Conservation (phyloP, 495 filamentous ascomycete genomes). For the Cryomyces antarcticus region DNA sequence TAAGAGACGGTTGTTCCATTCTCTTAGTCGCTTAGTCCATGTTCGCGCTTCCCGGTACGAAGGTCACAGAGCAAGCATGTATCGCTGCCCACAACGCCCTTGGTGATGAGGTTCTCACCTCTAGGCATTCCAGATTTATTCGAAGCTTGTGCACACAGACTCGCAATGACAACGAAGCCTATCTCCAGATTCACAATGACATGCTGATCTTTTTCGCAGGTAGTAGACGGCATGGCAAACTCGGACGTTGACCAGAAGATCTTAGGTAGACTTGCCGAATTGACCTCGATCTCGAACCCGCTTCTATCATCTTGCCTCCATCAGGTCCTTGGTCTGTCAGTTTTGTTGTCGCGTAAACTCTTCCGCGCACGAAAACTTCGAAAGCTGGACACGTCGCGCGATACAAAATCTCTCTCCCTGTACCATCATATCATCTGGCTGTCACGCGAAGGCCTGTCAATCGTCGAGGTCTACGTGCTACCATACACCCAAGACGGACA, state of each 20-base stretch:
- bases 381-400: conserved; percentile 56
- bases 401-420: conserved; percentile 61
- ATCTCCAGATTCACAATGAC: too few relatives aligned
- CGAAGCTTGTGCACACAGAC: too few relatives aligned
- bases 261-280: conserved; percentile 64
- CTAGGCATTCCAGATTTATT: too few relatives aligned
- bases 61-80: too few relatives aligned
- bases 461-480: conserved; percentile 71
- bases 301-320: conserved; percentile 64
- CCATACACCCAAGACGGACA: conserved; percentile 43
- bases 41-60: too few relatives aligned
- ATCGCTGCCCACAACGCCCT: too few relatives aligned
- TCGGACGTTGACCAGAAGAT: conserved; percentile 95
- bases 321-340: conserved; percentile 76
- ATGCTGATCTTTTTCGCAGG: too few relatives aligned
- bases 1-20: too few relatives aligned
- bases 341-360: conserved; percentile 70
- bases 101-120: too few relatives aligned
- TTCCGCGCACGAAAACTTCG: conserved; percentile 65
- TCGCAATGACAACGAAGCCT: too few relatives aligned
- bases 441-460: conserved; percentile 69
- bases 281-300: conserved; percentile 48
- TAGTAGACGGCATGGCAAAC: too few relatives aligned
- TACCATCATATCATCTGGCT: conserved; percentile 95
- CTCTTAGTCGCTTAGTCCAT: too few relatives aligned